phyloP scores from a whole-genome alignment of 768 basidiomycete species.

The Naganishia vaughanmartiniae region DNA sequence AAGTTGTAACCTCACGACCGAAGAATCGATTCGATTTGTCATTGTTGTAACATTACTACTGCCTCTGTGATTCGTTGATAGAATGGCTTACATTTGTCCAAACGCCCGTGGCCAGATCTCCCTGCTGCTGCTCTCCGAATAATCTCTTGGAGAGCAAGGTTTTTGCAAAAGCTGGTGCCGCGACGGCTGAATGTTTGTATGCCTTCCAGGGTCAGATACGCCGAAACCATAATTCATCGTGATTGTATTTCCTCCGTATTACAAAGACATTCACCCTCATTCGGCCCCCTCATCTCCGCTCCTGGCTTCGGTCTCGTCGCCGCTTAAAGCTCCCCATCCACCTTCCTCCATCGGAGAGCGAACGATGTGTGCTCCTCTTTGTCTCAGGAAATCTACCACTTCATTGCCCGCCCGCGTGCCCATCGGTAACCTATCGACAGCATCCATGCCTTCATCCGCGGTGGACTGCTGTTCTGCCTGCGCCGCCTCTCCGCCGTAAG shows the following conservation, averaged over 20 bases:
- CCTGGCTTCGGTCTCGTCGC: conserved; percentile 41
- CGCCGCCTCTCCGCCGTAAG: conserved; percentile 37
- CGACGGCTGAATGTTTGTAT: too few relatives aligned
- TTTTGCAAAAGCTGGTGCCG: too few relatives aligned
- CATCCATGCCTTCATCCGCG: conserved; percentile 50
- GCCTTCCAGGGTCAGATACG: too few relatives aligned
- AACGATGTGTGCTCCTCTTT: conserved; percentile 70
- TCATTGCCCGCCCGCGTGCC: conserved; percentile 63
- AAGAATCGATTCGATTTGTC: background rate
- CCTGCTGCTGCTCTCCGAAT: too few relatives aligned
- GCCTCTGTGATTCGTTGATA: background rate
- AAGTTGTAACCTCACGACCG: background rate
- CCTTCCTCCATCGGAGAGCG: conserved; percentile 55
- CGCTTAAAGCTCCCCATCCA: conserved; percentile 65
- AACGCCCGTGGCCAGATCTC: background rate
- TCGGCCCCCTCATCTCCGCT: background rate
- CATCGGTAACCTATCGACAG: conserved; percentile 42
- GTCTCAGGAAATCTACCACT: conserved; percentile 68
- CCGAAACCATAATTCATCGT: background rate
- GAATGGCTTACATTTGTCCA: background rate
- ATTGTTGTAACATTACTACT: background rate
- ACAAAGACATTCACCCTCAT: background rate
- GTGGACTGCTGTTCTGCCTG: conserved; percentile 7
- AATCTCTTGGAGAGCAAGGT: too few relatives aligned
- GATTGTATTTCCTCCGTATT: background rate